A percentile compares a stretch with the other conserved stretches of the same genome.
phyloP scores from a whole-genome alignment of 2,329 filamentous ascomycete species.

The Aspergillus caelatus region DNA sequence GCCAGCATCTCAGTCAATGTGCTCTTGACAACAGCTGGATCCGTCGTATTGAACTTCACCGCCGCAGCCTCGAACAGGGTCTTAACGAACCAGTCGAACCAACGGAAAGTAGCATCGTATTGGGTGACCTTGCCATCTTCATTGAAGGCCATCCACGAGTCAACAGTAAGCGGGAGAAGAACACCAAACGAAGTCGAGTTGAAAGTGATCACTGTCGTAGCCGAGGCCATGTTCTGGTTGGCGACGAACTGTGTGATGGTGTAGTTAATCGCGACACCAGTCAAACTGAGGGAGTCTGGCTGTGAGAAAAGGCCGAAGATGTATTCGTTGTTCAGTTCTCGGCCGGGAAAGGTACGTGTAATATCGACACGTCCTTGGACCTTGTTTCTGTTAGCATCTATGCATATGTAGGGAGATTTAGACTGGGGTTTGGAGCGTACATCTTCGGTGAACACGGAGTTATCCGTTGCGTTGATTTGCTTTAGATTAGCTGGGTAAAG shows the following conservation, averaged over 20 bases:
- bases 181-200: slow-evolving; percentile 27
- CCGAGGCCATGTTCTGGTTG: slow-evolving; percentile 24
- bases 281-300: slow-evolving; percentile 20
- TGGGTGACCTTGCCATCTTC: slow-evolving; percentile 25
- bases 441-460: slow-evolving; percentile 26
- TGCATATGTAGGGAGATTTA: background rate
- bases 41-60: slow-evolving; percentile 22
- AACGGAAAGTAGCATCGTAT: slow-evolving; percentile 31
- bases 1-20: slow-evolving; percentile 18
- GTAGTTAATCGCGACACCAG: slow-evolving; percentile 26
- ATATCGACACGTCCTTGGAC: slow-evolving; percentile 32
- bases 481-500: slow-evolving; percentile 28
- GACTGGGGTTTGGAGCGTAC: slow-evolving; percentile 8
- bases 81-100: slow-evolving; percentile 28
- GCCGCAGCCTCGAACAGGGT: slow-evolving; percentile 18
- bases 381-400: slow-evolving; percentile 10
- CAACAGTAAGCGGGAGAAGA: slow-evolving; percentile 25
- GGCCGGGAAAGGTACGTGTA: slow-evolving; percentile 29
- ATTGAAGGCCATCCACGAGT: slow-evolving; percentile 31
- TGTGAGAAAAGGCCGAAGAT: slow-evolving; percentile 32
- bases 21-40: slow-evolving; percentile 1
- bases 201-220: slow-evolving; percentile 28
- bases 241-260: slow-evolving; percentile 30
- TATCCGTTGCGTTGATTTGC: slow-evolving; percentile 25
- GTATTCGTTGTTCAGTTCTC: slow-evolving; percentile 31